Percentiles rank a stretch among this genome's conserved stretches.
Conservation (phyloP, 1,284 basidiomycete genomes). For the Ceratobasidium sp. region DNA sequence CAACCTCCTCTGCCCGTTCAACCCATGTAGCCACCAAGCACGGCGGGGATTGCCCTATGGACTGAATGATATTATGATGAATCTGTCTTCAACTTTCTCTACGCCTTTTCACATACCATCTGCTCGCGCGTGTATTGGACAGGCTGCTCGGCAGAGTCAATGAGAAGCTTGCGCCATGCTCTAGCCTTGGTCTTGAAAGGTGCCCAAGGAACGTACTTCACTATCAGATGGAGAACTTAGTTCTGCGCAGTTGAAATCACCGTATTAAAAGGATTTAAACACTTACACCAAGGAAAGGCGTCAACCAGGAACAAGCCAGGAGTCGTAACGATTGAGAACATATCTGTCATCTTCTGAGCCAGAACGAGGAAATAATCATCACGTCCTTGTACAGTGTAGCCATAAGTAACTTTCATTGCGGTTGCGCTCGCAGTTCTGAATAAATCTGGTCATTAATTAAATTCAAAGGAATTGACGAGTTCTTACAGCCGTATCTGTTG, state of each 20-base stretch:
- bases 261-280: not conserved
- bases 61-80: not conserved
- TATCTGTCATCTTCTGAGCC: constrained; percentile 6
- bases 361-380: constrained; percentile 20
- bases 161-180: not conserved
- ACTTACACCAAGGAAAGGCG: constrained; percentile 21
- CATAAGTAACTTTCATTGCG: constrained; percentile 4
- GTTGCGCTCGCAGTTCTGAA: constrained; percentile 6
- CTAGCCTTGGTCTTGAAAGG: constrained; percentile 29
- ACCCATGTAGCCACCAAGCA: constrained; percentile 18
- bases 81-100: too few species aligned
- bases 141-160: not conserved
- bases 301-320: constrained; percentile 34
- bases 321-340: constrained; percentile 20
- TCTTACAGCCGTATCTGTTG: constrained; percentile 31
- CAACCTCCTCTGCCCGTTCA: constrained; percentile 8
- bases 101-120: not conserved
- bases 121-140: constrained; percentile 4
- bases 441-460: not conserved
- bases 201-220: constrained; percentile 20
- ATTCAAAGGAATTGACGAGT: not conserved
- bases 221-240: not conserved
- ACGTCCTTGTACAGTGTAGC: not conserved
- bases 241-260: too few species aligned
- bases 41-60: not conserved